Conservation (phyloP, 371 early-diverging fungal genomes). For the Mortierella polycephala region DNA sequence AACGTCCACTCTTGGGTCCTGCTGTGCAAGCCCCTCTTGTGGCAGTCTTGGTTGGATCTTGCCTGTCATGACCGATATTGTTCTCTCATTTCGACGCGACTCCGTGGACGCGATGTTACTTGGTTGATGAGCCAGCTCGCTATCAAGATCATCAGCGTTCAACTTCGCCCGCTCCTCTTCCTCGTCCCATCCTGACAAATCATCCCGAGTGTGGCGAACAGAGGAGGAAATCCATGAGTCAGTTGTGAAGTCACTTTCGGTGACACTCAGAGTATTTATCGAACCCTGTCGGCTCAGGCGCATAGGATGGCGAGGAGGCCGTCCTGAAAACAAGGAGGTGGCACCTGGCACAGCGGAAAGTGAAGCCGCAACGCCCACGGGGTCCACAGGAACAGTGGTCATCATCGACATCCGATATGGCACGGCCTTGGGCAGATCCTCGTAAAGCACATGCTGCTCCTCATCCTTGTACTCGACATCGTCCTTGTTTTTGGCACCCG, state of each 20-base stretch:
- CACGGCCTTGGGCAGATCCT: constrained; percentile 47
- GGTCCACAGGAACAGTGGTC: constrained; percentile 48
- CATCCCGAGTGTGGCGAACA: constrained; percentile 40
- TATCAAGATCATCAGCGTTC: background rate
- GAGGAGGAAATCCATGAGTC: constrained; percentile 49
- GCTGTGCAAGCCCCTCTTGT: background rate
- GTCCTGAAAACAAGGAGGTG: constrained; percentile 9
- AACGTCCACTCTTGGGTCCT: background rate
- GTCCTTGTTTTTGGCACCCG: background rate
- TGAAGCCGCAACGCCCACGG: constrained; percentile 27
- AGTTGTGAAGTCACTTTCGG: constrained; percentile 35
- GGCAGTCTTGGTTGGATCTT: constrained; percentile 1
- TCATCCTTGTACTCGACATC: constrained; percentile 13
- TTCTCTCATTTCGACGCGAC: constrained; percentile 17
- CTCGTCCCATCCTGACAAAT: constrained; percentile 43
- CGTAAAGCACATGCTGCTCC: constrained; percentile 47
- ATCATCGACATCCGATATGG: constrained; percentile 53
- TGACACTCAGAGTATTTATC: constrained; percentile 22
- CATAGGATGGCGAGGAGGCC: constrained; percentile 52
- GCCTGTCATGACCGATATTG: constrained; percentile 31
- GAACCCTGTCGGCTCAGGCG: constrained; percentile 45
- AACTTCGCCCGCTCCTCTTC: constrained; percentile 2
- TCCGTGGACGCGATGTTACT: constrained; percentile 15
- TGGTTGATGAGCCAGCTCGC: constrained; percentile 18
- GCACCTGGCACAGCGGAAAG: background rate